phyloP scores from a whole-genome alignment of 176 grass and related monocot species.

The Oryza australiensis region DNA sequence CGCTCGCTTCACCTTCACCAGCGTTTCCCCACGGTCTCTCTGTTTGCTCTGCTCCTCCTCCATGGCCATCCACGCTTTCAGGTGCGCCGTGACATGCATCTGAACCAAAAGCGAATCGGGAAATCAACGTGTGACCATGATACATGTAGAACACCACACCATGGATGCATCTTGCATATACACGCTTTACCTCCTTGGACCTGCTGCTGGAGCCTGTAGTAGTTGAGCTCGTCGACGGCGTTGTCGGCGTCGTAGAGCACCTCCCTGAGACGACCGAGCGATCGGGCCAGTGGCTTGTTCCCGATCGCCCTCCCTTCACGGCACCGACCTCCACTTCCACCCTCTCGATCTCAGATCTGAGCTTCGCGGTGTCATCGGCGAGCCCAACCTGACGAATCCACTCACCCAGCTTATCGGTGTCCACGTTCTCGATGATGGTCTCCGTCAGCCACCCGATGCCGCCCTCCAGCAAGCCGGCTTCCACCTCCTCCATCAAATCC shows the following conservation, averaged over 20 bases:
- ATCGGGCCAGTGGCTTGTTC: background rate
- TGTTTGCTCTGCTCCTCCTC: too few relatives aligned
- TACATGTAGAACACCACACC: too few relatives aligned
- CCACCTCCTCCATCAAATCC: background rate
- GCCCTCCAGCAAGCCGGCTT: background rate
- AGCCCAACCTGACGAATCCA: conserved; percentile 3
- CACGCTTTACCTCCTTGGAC: background rate
- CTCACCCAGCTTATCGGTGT: background rate
- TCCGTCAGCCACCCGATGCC: conserved; percentile 10
- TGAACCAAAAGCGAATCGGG: too few relatives aligned
- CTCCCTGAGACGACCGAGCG: conserved; percentile 20
- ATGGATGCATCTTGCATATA: too few relatives aligned
- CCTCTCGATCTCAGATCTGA: background rate
- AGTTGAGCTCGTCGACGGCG: conserved; percentile 35
- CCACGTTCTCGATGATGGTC: background rate
- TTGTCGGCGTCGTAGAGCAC: conserved; percentile 42
- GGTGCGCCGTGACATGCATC: too few relatives aligned
- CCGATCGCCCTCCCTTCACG: background rate
- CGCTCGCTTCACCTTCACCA: too few relatives aligned
- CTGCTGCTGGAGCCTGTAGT: conserved; percentile 37
- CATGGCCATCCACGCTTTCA: too few relatives aligned
- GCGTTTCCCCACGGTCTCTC: too few relatives aligned
- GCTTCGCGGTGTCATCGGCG: background rate
- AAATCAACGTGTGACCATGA: too few relatives aligned
- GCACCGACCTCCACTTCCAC: background rate